These are phyloP conservation scores for Ogataea kodamae DNA, from an alignment of 805 yeast genomes.

Conservation along the genomic window DNA sequence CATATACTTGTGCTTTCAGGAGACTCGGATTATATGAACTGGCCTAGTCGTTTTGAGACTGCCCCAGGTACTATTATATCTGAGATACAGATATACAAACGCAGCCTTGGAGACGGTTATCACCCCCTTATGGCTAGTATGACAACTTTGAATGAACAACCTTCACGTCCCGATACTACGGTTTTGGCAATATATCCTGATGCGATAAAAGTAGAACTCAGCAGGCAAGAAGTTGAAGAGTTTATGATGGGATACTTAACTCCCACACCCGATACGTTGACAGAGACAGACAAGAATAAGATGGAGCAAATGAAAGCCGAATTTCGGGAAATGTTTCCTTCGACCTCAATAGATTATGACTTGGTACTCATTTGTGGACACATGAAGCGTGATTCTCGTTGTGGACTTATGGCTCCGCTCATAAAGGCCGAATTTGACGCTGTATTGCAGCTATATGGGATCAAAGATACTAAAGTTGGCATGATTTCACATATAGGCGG, in stretches of 20 bases:
- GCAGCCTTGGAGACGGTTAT: conserved; percentile 35
- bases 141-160: conserved; percentile 31
- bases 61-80: conserved; percentile 42
- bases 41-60: conserved; percentile 52
- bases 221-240: conserved; percentile 22
- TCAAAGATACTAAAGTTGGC: conserved; percentile 38
- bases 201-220: conserved; percentile 38
- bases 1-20: conserved; percentile 54
- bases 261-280: conserved; percentile 30
- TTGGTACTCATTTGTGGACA: conserved; percentile 66
- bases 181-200: conserved; percentile 48
- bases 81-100: conserved; percentile 36
- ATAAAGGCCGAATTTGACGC: conserved; percentile 46
- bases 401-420: conserved; percentile 66
- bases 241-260: conserved; percentile 42
- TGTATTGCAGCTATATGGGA: conserved; percentile 35
- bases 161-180: conserved; percentile 24
- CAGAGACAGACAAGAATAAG: conserved; percentile 6
- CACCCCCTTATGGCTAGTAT: conserved; percentile 53
- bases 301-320: conserved; percentile 10
- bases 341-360: conserved; percentile 22
- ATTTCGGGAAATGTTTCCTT: conserved; percentile 16
- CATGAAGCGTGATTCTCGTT: conserved; percentile 55
- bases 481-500: conserved; percentile 79
- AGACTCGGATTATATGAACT: conserved; percentile 32